Percentiles rank a stretch among this genome's conserved stretches.
phyloP scores from a whole-genome alignment of 1,284 basidiomycete genomes.

The Cutaneotrichosporon sp. region DNA sequence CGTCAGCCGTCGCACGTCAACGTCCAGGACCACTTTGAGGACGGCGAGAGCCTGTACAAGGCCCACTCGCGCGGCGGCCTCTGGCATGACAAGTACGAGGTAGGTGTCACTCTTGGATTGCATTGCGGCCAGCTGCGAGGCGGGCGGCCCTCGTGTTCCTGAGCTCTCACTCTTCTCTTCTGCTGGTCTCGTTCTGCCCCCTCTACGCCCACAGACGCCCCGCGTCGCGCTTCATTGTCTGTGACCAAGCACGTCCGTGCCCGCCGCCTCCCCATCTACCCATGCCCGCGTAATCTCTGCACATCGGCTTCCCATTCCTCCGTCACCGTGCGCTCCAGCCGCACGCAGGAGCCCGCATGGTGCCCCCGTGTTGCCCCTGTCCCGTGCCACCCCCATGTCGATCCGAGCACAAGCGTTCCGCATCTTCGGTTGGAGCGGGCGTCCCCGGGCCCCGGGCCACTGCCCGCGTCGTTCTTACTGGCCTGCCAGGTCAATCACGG shows the following conservation, averaged over 20 bases:
- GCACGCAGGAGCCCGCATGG: neutral
- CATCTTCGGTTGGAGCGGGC: neutral
- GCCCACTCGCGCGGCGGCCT: slow-evolving; percentile 44
- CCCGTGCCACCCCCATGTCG: neutral
- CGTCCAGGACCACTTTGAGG: slow-evolving; percentile 20
- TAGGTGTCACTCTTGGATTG: slow-evolving; percentile 30
- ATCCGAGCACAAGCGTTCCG: slow-evolving; percentile 9
- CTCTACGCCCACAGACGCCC: neutral
- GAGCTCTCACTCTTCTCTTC: neutral
- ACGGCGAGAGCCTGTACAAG: slow-evolving; percentile 32
- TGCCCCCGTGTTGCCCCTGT: slow-evolving; percentile 1
- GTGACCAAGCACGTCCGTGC: slow-evolving; percentile 1
- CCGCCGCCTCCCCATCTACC: neutral
- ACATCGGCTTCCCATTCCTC: neutral
- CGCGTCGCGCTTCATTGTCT: neutral
- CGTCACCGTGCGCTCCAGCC: neutral
- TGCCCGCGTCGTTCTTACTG: slow-evolving; percentile 6
- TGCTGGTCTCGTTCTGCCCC: neutral
- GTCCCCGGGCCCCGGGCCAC: neutral
- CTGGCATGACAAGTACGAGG: slow-evolving; percentile 42
- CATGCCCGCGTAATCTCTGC: neutral
- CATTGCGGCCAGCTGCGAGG: too few species aligned
- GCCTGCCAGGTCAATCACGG: neutral
- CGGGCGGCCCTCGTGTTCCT: neutral
- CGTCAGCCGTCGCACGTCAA: slow-evolving; percentile 27